These are phyloP conservation scores for Phytophthora europaea DNA, from an alignment of 352 stramenopile genomes.

Conservation along the genomic window DNA sequence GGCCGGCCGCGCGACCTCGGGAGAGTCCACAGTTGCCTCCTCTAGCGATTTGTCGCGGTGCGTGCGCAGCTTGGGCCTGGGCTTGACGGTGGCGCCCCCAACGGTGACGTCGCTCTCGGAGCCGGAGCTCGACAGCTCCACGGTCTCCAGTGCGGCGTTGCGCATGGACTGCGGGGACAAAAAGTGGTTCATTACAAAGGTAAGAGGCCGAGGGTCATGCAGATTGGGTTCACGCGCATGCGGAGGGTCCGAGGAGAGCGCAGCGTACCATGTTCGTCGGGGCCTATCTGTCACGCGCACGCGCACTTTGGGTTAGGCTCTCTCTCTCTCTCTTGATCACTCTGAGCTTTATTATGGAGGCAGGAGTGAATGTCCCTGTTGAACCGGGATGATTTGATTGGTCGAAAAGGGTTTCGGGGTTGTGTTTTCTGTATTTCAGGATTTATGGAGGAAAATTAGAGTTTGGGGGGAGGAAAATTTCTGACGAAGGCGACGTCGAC, in stretches of 20 bases:
- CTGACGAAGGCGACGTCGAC: conserved; percentile 38
- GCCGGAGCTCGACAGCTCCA: conserved; percentile 41
- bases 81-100: conserved; percentile 22
- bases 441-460: conserved; percentile 12
- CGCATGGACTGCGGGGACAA: conserved; percentile 19
- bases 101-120: conserved; percentile 38
- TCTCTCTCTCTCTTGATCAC: conserved; percentile 4
- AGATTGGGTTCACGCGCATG: neutral
- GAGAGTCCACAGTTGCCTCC: conserved; percentile 20
- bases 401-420: conserved; percentile 17
- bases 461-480: conserved; percentile 12
- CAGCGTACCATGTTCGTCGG: conserved; percentile 27
- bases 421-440: conserved; percentile 8
- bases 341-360: conserved; percentile 1
- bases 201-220: neutral
- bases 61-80: conserved; percentile 56
- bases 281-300: conserved; percentile 1
- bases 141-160: conserved; percentile 9
- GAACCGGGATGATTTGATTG: conserved; percentile 14
- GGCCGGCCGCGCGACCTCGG: conserved; percentile 24
- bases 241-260: neutral
- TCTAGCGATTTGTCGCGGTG: conserved; percentile 31
- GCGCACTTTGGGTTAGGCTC: conserved; percentile 4
- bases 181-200: neutral
- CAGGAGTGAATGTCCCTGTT: conserved; percentile 21